Evolutionary conservation across 495 filamentous ascomycete species (phyloP).

Genomic region (Talaromyces thailandensis): DNA sequence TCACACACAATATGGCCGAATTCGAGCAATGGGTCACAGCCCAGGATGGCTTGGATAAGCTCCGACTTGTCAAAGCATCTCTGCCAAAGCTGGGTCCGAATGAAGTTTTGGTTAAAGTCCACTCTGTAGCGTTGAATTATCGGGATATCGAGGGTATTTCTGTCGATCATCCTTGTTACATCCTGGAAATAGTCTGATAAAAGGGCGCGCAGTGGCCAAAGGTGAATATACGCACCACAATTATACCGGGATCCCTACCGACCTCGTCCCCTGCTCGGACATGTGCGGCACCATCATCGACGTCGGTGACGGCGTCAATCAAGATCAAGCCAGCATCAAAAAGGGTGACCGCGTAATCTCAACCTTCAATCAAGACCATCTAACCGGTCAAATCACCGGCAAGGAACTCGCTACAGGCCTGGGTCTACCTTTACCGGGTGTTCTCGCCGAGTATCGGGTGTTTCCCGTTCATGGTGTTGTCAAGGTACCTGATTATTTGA

Average conservation of each 20-base stretch:
- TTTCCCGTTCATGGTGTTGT: conserved; percentile 62
- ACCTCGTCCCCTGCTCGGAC: conserved; percentile 63
- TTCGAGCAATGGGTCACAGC: conserved; percentile 39
- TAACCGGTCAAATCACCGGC: conserved; percentile 48
- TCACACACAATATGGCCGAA: conserved; percentile 2
- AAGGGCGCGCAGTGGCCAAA: conserved; percentile 30
- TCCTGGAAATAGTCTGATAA: neutral
- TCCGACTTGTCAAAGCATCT: conserved; percentile 28
- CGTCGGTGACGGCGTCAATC: conserved; percentile 56
- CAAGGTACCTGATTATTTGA: conserved; percentile 50
- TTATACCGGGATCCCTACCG: conserved; percentile 26
- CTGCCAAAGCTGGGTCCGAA: conserved; percentile 31
- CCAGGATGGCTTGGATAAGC: conserved; percentile 42
- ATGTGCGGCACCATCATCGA: conserved; percentile 63
- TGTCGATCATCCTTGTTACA: neutral
- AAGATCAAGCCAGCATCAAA: conserved; percentile 22
- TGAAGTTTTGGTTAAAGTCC: conserved; percentile 50
- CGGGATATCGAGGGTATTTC: conserved; percentile 47
- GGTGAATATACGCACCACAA: conserved; percentile 50
- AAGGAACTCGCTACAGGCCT: conserved; percentile 43
- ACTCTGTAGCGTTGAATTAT: conserved; percentile 48
- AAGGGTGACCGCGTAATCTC: conserved; percentile 65
- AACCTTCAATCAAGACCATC: conserved; percentile 68
- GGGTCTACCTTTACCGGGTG: conserved; percentile 59
- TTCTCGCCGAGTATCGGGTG: conserved; percentile 56